Evolutionary conservation across 345 rosid genomes (phyloP), one percentile per base, ranked within the genome.

Genomic region (Ceriops zippeliana): DNA sequence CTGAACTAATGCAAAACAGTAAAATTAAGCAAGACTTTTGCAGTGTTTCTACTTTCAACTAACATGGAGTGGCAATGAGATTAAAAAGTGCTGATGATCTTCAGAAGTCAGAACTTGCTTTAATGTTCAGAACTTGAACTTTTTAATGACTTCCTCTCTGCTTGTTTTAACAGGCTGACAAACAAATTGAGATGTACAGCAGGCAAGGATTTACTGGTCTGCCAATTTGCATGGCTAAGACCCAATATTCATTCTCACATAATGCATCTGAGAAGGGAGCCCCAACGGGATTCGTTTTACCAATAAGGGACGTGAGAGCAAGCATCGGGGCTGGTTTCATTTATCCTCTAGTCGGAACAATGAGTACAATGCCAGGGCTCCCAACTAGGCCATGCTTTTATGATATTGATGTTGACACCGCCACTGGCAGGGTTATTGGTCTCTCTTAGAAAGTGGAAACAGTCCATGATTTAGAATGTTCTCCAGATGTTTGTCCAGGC

Each of bases 201-300:
- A 74, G 38, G 63, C 99, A 91, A 83, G 98, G 99, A 21, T 95
- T 95, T 81, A 82, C 92, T 11, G 84, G 79, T 61, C 87, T 95
- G 37, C 99, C 99, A n/a, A 90, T 95, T 75, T 91, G 99, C 81
- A 95, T 95, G 99, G 96, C 99, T 0, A 95, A 92, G 76, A 95
- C 99, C 19, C 99, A 91, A 70, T 95, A 95, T 65, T 95, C 99
- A 6, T 95, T 95, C 71, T 95, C 99, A 0, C 83, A 95, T 70
- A 85, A 84, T 56, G 97, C 96, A 8, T 72, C 92, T 0, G 83
- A 79, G 79, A 95, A 95, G 79, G 99, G 98, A 56, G 97, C 99
- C 52, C 99, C 99, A 0, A 56, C 82, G 0, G 96, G 98, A 58
- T 95, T 95, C 62, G 75, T 80, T 67, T 75, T 95, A 31, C 99